Percentiles rank a stretch among this genome's conserved stretches.
These are phyloP conservation scores for Cladorrhinum samala DNA, from an alignment of 495 filamentous ascomycete species.

Conservation along the genomic window DNA sequence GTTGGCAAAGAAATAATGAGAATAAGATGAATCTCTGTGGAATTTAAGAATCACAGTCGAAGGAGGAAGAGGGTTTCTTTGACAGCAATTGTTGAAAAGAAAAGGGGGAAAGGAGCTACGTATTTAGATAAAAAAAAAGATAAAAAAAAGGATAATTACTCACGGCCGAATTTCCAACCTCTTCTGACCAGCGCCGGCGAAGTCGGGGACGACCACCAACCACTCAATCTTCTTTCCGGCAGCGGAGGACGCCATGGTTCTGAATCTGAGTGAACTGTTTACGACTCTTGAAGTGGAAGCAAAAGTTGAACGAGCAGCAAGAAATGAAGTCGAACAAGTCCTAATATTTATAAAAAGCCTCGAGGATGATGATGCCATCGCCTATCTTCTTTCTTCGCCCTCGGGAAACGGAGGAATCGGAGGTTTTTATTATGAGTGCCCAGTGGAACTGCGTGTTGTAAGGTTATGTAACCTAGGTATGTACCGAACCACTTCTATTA, in stretches of 20 bases:
- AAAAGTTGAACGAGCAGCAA: not conserved
- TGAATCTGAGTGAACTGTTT: slow-evolving; percentile 1
- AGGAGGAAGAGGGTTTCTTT: too few species aligned
- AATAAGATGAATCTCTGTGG: too few species aligned
- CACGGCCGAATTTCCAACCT: slow-evolving; percentile 67
- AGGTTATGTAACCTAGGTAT: not conserved
- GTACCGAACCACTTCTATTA: not conserved
- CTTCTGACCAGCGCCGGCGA: slow-evolving; percentile 57
- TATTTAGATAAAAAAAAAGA: too few species aligned
- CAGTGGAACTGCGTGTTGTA: not conserved
- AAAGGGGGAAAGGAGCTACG: not conserved
- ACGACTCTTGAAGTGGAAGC: not conserved
- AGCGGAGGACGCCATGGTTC: slow-evolving; percentile 38
- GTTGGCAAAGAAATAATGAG: not conserved
- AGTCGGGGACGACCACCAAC: slow-evolving; percentile 80
- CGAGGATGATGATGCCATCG: not conserved
- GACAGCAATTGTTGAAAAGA: too few species aligned
- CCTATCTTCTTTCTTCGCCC: too few species aligned
- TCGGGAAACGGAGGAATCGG: not conserved
- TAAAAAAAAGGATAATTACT: slow-evolving; percentile 33
- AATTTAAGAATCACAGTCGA: too few species aligned
- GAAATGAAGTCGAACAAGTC: not conserved
- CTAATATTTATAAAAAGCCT: not conserved
- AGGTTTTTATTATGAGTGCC: not conserved
- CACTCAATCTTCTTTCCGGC: slow-evolving; percentile 61